Base-by-base conservation (phyloP, 768 basidiomycete genomes). In the Galerina sulciceps region DNA sequence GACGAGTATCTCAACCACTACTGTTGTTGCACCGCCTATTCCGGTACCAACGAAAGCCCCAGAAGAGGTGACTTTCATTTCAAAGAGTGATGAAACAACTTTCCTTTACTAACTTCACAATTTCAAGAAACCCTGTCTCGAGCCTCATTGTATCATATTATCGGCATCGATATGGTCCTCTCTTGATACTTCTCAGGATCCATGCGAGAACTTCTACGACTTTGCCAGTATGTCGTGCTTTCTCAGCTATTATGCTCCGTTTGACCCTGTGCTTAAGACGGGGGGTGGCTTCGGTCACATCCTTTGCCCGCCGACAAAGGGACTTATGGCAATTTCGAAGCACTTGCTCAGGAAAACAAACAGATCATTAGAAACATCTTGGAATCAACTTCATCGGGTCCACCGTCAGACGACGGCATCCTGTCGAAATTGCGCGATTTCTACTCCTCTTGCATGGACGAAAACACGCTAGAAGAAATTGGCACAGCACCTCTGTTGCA, bases 141-240 rank as follows among this genome's bases (percentile, higher is more conserved):
- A 89, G 11, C 69, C 88, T 4, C 83, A 88, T 61, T 99, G 97
- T 69, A 88, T 99, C 49, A 75, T 86, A 35, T 81, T 96, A 11
- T 88, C 96, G 10, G 91, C 93, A 1, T 82, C 87, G 0, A 90
- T 99, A 58, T 75, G 99, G 13, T 84, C 88, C 17, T 86, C 86
- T 0, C 73, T 99, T 18, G 96, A 99, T 69, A 82, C 82, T 10
- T 78, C 86, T 9, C 82, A 90, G 63, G 94, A 99, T 69, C 97
- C 97, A 0, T 99, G 97, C 73, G 92, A 98, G 64, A 90, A 94
- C 73, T 97, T 98, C 72, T 98, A 95, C 69, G 85, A 89, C 62
- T 99, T 88, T 75, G 87, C 95, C 10, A 96, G 94, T 96, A 67
- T 67, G 93, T 87, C 55, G 18, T 42, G 9, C 15, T 14, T 36